These are phyloP conservation scores for Ophiostoma novo-ulmi DNA, from an alignment of 2,329 filamentous ascomycete species.

Conservation along the genomic window DNA sequence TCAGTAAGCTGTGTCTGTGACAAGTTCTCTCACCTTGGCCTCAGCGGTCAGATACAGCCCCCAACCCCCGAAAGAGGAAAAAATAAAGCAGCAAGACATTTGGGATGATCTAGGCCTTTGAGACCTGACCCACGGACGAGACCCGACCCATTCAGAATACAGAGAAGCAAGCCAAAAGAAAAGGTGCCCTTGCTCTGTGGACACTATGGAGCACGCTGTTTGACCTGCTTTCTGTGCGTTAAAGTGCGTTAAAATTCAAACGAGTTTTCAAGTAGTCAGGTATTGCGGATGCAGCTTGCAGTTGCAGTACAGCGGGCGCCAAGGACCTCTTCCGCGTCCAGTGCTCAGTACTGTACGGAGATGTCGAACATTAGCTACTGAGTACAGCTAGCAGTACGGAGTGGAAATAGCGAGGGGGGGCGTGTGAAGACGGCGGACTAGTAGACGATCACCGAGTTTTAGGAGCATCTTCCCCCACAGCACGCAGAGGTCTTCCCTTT, in stretches of 20 bases:
- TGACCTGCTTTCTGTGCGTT: neutral
- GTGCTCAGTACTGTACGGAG: neutral
- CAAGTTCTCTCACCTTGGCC: neutral
- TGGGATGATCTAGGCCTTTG: conserved; percentile 1
- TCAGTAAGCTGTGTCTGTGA: neutral
- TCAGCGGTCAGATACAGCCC: neutral
- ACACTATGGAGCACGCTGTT: neutral
- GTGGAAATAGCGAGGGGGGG: neutral
- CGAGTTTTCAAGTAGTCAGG: neutral
- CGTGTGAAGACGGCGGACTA: neutral
- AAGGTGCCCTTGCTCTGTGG: neutral
- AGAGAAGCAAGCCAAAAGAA: neutral
- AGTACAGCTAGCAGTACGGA: neutral
- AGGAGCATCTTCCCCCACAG: neutral
- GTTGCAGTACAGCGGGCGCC: neutral
- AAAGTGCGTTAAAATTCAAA: neutral
- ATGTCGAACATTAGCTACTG: neutral
- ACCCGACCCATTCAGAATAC: neutral
- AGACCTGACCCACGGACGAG: neutral
- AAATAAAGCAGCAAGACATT: neutral
- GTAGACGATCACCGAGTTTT: neutral
- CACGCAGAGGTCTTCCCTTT: neutral
- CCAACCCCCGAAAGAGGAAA: neutral
- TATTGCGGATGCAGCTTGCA: neutral
- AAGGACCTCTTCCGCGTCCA: neutral